Evolutionary conservation across 2,329 filamentous ascomycete species (phyloP).

Genomic region (Talaromyces rugulosus): DNA sequence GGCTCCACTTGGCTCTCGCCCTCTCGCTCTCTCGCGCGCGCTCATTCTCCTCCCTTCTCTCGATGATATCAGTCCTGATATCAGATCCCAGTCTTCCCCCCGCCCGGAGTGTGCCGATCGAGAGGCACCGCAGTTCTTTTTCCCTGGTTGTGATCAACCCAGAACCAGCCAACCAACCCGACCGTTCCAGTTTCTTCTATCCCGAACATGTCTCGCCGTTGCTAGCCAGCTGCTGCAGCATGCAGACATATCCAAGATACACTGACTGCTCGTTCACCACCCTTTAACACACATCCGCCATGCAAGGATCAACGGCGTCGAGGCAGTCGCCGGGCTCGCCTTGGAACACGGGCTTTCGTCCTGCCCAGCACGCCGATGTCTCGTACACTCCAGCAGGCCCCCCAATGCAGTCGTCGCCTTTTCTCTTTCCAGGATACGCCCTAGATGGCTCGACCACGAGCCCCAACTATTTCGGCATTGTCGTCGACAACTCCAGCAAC

Average conservation of each 20-base stretch:
- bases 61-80: neutral
- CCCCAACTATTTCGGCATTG: constrained; percentile 83
- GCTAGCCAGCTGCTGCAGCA: neutral
- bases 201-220: neutral
- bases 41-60: neutral
- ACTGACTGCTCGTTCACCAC: neutral
- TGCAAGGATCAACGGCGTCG: constrained; percentile 25
- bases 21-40: neutral
- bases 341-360: constrained; percentile 15
- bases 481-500: constrained; percentile 58
- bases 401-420: constrained; percentile 52
- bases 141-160: neutral
- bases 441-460: constrained; percentile 50
- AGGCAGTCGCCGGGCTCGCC: constrained; percentile 18
- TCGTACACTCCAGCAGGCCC: constrained; percentile 46
- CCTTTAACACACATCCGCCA: constrained; percentile 4
- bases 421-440: constrained; percentile 44
- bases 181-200: neutral
- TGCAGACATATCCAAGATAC: neutral
- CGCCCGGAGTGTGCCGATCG: too few relatives aligned
- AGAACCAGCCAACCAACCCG: neutral
- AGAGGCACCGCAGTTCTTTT: neutral
- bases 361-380: constrained; percentile 18
- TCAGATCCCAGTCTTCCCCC: too few relatives aligned
- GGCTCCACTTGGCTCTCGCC: neutral